These are phyloP conservation scores for Catenaria anguillulae DNA, from an alignment of 371 early-diverging fungal genomes.

Conservation along the genomic window DNA sequence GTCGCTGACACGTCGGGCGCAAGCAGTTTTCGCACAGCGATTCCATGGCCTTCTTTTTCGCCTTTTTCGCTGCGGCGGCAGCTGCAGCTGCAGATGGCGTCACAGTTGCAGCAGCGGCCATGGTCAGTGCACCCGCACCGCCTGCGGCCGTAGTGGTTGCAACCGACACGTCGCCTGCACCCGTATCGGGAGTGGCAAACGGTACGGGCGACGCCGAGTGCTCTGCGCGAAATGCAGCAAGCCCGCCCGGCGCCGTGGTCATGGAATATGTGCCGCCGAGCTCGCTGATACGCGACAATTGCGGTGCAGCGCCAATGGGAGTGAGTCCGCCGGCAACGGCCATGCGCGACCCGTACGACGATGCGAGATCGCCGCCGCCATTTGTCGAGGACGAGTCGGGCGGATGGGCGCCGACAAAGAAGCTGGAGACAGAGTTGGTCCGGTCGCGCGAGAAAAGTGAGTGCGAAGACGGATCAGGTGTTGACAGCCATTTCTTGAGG, in stretches of 20 bases:
- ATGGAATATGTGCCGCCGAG: no score
- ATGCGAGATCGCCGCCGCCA: no score
- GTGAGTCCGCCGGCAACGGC: no score
- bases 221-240: no score
- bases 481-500: constrained; percentile 4
- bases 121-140: no score
- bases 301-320: constrained; percentile 20
- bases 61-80: constrained; percentile 15
- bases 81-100: constrained; percentile 16
- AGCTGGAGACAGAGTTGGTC: neutral
- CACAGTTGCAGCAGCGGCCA: constrained; percentile 15
- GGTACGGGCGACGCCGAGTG: no score
- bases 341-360: no score
- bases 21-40: constrained; percentile 14
- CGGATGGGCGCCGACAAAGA: neutral
- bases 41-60: constrained; percentile 19
- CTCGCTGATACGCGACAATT: constrained; percentile 7
- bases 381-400: constrained; percentile 18
- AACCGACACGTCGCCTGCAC: no score
- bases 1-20: constrained; percentile 13
- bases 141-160: no score
- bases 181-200: no score
- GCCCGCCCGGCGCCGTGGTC: no score
- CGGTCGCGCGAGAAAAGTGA: neutral
- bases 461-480: neutral